These are phyloP conservation scores for Gracilaria vermiculophylla DNA, from an alignment of 23 red algal species.

Conservation along the genomic window DNA sequence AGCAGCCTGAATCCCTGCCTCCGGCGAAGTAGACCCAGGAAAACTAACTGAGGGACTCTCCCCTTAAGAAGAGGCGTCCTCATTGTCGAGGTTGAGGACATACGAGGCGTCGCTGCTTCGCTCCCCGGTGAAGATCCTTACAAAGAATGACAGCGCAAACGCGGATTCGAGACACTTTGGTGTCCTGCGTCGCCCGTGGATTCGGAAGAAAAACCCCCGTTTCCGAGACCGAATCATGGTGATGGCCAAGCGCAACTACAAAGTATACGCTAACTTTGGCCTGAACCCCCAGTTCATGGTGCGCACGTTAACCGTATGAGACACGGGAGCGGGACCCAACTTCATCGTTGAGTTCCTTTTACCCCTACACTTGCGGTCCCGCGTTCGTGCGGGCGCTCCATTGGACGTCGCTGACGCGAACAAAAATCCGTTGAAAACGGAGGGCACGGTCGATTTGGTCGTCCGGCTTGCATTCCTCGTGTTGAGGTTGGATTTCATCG, in stretches of 20 bases:
- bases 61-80: neutral
- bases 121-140: neutral
- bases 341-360: too few relatives aligned
- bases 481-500: too few relatives aligned
- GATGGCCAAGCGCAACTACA: too few relatives aligned
- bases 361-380: neutral
- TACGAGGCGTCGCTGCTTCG: neutral
- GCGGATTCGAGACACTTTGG: neutral
- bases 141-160: neutral
- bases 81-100: too few relatives aligned
- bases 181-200: too few relatives aligned
- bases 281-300: neutral
- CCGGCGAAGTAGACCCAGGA: too few relatives aligned
- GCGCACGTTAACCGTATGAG: too few relatives aligned
- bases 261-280: neutral
- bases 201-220: too few relatives aligned
- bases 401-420: neutral
- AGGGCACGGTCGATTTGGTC: neutral
- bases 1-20: too few relatives aligned
- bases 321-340: too few relatives aligned
- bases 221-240: too few relatives aligned
- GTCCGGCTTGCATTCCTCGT: neutral
- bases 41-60: constrained; percentile 8
- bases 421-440: neutral
- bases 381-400: neutral